Evolutionary conservation across 305 asterid genomes (phyloP).

Genomic region (Fraxinus ornus): DNA sequence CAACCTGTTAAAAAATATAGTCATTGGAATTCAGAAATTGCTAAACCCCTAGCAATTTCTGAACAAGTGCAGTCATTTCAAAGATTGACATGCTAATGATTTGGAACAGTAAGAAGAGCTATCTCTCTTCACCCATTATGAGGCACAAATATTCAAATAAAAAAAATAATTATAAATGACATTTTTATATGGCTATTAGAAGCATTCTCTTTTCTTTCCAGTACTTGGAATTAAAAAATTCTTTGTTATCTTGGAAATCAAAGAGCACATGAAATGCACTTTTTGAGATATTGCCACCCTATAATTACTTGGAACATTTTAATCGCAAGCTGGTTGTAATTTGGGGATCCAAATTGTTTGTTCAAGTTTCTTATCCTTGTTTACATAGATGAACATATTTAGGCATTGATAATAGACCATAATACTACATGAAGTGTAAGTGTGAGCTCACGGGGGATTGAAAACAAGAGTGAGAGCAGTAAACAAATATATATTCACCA

Average conservation of each 20-base stretch:
- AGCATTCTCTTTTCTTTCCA: background rate
- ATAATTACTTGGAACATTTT: background rate
- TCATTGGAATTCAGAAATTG: background rate
- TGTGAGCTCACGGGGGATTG: background rate
- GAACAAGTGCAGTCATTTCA: background rate
- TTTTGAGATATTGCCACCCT: background rate
- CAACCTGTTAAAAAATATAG: background rate
- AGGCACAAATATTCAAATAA: background rate
- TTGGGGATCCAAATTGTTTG: background rate
- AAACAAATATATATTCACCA: background rate
- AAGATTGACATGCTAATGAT: background rate
- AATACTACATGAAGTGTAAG: background rate
- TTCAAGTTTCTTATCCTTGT: background rate
- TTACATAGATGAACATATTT: background rate
- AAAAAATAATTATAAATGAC: background rate
- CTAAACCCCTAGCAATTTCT: background rate
- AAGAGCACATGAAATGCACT: background rate
- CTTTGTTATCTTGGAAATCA: background rate
- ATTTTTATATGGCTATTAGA: background rate
- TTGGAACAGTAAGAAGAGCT: background rate
- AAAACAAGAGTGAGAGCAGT: background rate
- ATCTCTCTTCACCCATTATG: background rate
- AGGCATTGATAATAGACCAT: background rate
- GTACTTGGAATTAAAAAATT: background rate
- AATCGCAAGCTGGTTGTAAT: background rate